These are phyloP conservation scores for Solanum neorickii DNA, from an alignment of 257 asterid genomes.

Conservation along the genomic window DNA sequence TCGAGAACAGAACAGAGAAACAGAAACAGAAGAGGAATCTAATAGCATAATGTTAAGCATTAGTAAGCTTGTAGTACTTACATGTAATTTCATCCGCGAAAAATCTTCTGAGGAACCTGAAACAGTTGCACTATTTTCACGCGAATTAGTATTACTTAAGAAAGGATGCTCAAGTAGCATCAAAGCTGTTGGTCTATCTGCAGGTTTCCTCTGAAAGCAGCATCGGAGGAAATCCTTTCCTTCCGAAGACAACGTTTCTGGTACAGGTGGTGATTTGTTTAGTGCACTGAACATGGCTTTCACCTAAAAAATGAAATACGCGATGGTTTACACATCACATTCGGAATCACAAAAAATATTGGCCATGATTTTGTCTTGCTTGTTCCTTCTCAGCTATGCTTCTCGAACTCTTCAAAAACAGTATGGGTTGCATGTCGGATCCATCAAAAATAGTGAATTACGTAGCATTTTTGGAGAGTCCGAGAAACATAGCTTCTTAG, in stretches of 20 bases:
- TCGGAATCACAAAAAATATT: not conserved
- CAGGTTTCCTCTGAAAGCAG: constrained; percentile 70
- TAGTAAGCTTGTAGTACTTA: constrained; percentile 6
- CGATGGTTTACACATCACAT: not conserved
- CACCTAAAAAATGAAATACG: constrained; percentile 19
- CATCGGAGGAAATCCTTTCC: constrained; percentile 68
- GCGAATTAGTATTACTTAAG: constrained; percentile 17
- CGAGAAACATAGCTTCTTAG: not conserved
- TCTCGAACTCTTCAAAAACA: not conserved
- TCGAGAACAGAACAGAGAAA: not conserved
- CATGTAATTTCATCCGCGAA: constrained; percentile 27
- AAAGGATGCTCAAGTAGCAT: constrained; percentile 63
- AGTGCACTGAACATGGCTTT: constrained; percentile 88
- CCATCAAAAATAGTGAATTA: not conserved
- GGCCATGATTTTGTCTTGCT: not conserved
- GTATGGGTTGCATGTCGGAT: not conserved
- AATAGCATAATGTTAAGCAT: not conserved
- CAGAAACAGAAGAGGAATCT: not conserved
- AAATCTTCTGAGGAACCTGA: constrained; percentile 28
- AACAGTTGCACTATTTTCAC: constrained; percentile 14
- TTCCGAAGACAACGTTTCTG: constrained; percentile 53
- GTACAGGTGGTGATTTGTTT: constrained; percentile 62
- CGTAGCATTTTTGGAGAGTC: not conserved
- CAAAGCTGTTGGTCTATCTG: constrained; percentile 58
- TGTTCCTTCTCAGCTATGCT: not conserved